Evolutionary conservation across 805 yeast genomes (phyloP), one percentile per base, ranked within the genome.

Genomic region (Lachancea quebecensis): DNA sequence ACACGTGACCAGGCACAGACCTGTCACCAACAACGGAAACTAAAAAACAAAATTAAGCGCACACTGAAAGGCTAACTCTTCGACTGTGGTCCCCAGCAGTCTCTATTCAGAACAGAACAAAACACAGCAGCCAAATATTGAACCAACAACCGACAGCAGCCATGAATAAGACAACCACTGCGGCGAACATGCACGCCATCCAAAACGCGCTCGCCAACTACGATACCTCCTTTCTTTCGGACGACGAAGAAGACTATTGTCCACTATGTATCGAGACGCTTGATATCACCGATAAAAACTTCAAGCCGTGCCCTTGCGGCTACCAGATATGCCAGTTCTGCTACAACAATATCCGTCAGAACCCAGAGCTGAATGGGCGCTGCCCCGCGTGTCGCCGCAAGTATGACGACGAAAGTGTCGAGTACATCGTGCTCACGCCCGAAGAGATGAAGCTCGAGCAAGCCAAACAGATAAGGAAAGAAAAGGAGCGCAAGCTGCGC

Each of bases 301-400:
- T 93, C 74, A 88, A 85, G 65, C 99, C 99, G n/a, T 93, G 99
- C 72, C 98, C 98, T 1, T 93, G 99, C 70, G 99, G 99, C 15
- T 93, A 93, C 60, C 97, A 95, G 65, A 86, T 93, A 47, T 93
- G 99, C 66, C 98, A 91, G 73, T 93, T 93, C 63, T 93, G 99
- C 66, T 93, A 91, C 73, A 93, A 93, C 69, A 91, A 90, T 64
- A 93, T 93, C 58, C 78, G 96, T 52, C 93, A 88, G 53, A 91
- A 91, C 56, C 97, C 97, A 1, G 96, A 93, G 63, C 71, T 91
- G 51, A 90, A 90, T 62, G 98, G 97, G 2, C 79, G 88, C 54
- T 93, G 99, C 69, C 99, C 99, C 1, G 98, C 95, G 1, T 93
- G 99, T 67, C 85, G 99, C 61, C 74, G 99, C 50, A 77, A 82